Percentiles rank a stretch among this genome's conserved stretches.
phyloP scores from a whole-genome alignment of 2,329 filamentous ascomycete species.

The Ophiostoma quercus region DNA sequence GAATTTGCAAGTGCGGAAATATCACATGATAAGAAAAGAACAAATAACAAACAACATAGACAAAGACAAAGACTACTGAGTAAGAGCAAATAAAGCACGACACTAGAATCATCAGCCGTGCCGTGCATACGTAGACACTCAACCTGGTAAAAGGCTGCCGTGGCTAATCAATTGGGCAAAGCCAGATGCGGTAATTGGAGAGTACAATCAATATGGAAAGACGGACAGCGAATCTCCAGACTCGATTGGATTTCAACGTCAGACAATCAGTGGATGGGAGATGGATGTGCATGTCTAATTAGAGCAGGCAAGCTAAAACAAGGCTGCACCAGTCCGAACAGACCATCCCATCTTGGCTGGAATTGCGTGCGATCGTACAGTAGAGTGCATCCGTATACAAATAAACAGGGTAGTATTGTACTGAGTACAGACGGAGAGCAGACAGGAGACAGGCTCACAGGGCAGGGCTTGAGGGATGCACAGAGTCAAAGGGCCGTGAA shows the following conservation, averaged over 20 bases:
- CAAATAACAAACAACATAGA: not conserved
- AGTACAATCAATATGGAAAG: not conserved
- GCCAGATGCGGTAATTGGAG: not conserved
- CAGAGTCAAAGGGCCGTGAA: not conserved
- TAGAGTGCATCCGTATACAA: not conserved
- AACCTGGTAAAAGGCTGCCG: not conserved
- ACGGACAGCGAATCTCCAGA: not conserved
- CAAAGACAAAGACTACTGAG: too few species aligned
- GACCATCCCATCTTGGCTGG: not conserved
- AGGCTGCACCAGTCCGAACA: not conserved
- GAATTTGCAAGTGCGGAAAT: not conserved
- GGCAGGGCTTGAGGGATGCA: not conserved
- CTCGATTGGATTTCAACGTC: not conserved
- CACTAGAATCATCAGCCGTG: not conserved
- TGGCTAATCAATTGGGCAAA: not conserved
- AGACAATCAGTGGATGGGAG: not conserved
- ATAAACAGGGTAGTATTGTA: not conserved
- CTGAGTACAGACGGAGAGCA: not conserved
- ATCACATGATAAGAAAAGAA: not conserved
- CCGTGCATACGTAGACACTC: not conserved
- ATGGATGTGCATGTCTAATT: conserved; percentile 7
- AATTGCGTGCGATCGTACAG: not conserved
- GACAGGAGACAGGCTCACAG: not conserved
- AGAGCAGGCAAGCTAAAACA: not conserved
- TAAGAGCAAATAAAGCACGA: not conserved